Percentiles rank a stretch among this genome's conserved stretches.
phyloP scores from a whole-genome alignment of 768 basidiomycete species.

The Kwoniella heveanensis region DNA sequence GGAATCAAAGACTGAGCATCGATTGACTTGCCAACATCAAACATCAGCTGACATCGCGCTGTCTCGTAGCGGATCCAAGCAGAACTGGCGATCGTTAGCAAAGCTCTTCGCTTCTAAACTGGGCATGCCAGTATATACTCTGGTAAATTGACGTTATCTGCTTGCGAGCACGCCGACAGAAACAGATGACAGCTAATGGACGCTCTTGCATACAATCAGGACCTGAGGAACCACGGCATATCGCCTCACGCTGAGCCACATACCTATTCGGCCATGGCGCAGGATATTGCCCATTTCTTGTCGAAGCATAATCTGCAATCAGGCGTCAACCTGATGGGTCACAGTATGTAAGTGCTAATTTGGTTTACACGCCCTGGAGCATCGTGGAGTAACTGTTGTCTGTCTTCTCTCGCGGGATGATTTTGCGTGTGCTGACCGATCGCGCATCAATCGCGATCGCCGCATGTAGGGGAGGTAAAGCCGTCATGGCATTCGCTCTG shows the following conservation, averaged over 20 bases:
- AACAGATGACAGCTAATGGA: too few species aligned
- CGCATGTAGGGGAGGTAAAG: conserved; percentile 86
- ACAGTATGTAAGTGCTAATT: conserved; percentile 89
- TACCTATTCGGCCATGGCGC: conserved; percentile 77
- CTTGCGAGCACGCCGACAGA: too few species aligned
- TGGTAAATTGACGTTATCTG: conserved; percentile 63
- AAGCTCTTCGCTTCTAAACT: conserved; percentile 72
- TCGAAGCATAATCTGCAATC: conserved; percentile 58
- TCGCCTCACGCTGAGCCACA: conserved; percentile 75
- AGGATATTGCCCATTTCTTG: conserved; percentile 73
- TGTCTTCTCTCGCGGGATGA: too few species aligned
- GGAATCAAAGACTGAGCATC: too few species aligned
- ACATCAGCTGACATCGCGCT: too few species aligned
- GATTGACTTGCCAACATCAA: too few species aligned
- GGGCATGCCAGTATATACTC: conserved; percentile 69
- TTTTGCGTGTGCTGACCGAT: not conserved
- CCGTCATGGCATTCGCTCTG: conserved; percentile 55
- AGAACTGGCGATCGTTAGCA: conserved; percentile 82
- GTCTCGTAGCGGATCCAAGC: conserved; percentile 72
- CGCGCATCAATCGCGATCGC: conserved; percentile 2
- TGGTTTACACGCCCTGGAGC: too few species aligned
- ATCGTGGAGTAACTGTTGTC: too few species aligned
- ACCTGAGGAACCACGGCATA: conserved; percentile 84
- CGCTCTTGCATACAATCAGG: too few species aligned
- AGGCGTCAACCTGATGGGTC: conserved; percentile 76